phyloP scores from a whole-genome alignment of 75 land plant species.

The Adiantum capillusveneris region DNA sequence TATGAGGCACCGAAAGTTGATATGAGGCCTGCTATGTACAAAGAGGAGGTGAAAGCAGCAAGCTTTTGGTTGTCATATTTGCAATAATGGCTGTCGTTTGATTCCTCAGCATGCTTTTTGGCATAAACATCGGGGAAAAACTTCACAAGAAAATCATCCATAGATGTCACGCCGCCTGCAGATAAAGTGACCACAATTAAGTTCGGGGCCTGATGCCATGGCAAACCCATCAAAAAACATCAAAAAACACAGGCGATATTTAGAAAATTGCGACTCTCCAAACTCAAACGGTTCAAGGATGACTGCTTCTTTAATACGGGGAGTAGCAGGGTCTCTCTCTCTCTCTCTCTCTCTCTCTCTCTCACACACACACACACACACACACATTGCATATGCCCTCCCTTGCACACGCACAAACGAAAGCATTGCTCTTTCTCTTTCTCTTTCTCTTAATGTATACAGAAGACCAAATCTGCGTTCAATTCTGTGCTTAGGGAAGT shows the following conservation, averaged over 20 bases:
- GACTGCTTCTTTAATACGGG: too few relatives aligned
- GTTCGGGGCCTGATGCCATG: too few relatives aligned
- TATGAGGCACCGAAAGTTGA: constrained; percentile 60
- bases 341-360: too few relatives aligned
- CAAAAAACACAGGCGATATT: too few relatives aligned
- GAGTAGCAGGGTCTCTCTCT: too few relatives aligned
- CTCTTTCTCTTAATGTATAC: constrained; percentile 3
- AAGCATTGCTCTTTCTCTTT: background rate
- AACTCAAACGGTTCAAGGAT: too few relatives aligned
- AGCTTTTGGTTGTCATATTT: constrained; percentile 78
- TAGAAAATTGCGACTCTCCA: too few relatives aligned
- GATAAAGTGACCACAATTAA: too few relatives aligned
- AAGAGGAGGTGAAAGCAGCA: constrained; percentile 76
- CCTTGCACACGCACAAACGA: too few relatives aligned
- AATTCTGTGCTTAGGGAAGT: background rate
- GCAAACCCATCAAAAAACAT: too few relatives aligned
- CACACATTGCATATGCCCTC: too few relatives aligned
- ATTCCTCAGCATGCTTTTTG: constrained; percentile 27
- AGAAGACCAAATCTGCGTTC: background rate
- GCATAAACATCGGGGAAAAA: constrained; percentile 68
- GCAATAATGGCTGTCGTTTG: constrained; percentile 64
- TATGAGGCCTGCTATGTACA: constrained; percentile 73
- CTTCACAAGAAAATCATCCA: constrained; percentile 76
- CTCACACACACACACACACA: too few relatives aligned
- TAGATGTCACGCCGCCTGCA: constrained; percentile 88